Evolutionary conservation across 768 basidiomycete species (phyloP).

Genomic region (Trametes gibbosa): DNA sequence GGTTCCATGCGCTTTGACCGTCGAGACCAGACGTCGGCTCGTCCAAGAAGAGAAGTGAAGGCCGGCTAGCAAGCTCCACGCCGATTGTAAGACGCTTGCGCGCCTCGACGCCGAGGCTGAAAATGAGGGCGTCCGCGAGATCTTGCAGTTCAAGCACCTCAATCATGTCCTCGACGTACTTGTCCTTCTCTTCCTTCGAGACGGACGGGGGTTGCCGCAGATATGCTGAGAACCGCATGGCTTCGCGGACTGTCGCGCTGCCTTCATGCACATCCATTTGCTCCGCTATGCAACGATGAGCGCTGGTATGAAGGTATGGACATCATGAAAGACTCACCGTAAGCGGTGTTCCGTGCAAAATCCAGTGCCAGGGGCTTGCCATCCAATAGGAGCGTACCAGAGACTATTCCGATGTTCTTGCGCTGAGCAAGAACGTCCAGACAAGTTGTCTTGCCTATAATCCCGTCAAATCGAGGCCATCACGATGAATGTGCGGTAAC

Average conservation of each 20-base stretch:
- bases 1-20: conserved; percentile 72
- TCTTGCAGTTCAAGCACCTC: conserved; percentile 83
- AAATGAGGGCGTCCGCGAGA: conserved; percentile 78
- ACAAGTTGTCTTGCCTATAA: conserved; percentile 69
- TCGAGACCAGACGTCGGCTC: conserved; percentile 59
- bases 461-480: conserved; percentile 2
- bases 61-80: conserved; percentile 88
- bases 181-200: conserved; percentile 69
- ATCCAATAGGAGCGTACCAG: conserved; percentile 65
- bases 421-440: conserved; percentile 72
- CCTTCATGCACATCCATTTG: conserved; percentile 87
- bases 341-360: conserved; percentile 70
- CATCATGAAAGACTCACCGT: conserved; percentile 45
- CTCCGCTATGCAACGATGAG: conserved; percentile 47
- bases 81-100: conserved; percentile 89
- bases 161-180: conserved; percentile 80
- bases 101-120: conserved; percentile 62
- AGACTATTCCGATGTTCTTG: conserved; percentile 66
- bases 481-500: conserved; percentile 14
- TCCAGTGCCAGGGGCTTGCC: conserved; percentile 57
- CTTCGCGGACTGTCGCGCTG: conserved; percentile 80
- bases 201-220: conserved; percentile 73
- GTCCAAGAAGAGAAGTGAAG: conserved; percentile 67
- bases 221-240: conserved; percentile 82
- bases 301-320: conserved; percentile 18